Percentiles rank a stretch among this genome's conserved stretches.
Conservation (phyloP, 306 rosid genomes). For the Clitoria ternatea region DNA sequence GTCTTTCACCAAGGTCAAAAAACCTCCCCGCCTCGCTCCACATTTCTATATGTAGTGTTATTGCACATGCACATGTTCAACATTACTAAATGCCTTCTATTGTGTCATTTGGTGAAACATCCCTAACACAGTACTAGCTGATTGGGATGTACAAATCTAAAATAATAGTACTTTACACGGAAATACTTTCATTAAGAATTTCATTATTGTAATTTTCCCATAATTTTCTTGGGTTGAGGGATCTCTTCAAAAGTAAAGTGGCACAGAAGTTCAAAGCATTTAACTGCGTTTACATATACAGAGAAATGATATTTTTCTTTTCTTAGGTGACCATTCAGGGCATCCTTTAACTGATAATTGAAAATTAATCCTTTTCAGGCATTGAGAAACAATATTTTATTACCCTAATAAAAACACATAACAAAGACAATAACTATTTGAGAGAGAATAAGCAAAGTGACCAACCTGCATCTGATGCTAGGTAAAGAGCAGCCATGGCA, state of each 20-base stretch:
- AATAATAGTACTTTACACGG: not conserved
- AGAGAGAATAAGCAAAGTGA: conserved; percentile 1
- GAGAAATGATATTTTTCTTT: too few relatives aligned
- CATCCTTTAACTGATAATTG: too few relatives aligned
- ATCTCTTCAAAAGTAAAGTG: not conserved
- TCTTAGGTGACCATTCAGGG: too few relatives aligned
- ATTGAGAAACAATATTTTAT: not conserved
- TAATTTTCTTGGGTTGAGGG: not conserved
- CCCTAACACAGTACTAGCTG: not conserved
- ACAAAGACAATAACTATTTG: not conserved
- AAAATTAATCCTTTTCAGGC: too few relatives aligned
- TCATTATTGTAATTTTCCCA: not conserved
- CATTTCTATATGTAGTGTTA: not conserved
- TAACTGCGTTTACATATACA: not conserved
- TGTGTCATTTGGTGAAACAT: not conserved
- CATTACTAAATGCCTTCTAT: not conserved
- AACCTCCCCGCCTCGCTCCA: not conserved
- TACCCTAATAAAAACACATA: not conserved
- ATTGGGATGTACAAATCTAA: not conserved
- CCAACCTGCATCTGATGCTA: conserved; percentile 87
- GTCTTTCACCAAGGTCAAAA: not conserved
- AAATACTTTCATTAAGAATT: not conserved
- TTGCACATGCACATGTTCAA: not conserved
- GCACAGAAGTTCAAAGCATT: not conserved
- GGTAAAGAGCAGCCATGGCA: conserved; percentile 89